phyloP scores from a whole-genome alignment of 2,329 filamentous ascomycete genomes.

The Fusarium protoensiforme region DNA sequence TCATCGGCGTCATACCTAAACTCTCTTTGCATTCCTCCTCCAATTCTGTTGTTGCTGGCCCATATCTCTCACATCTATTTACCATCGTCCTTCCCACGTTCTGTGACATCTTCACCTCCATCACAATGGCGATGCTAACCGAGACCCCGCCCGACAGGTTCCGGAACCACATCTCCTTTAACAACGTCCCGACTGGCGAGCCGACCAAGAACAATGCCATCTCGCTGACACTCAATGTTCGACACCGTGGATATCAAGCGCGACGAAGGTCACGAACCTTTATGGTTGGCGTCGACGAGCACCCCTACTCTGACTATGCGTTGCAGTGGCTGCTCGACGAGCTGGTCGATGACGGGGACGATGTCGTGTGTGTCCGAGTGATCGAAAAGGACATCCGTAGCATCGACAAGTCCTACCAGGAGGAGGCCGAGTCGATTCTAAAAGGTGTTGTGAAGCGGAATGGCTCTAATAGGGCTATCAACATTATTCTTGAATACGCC shows the following conservation, averaged over 20 bases:
- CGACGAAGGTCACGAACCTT: constrained; percentile 87
- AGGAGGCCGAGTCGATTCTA: constrained; percentile 80
- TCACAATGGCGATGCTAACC: constrained; percentile 58
- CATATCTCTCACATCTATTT: constrained; percentile 8
- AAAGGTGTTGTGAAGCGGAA: constrained; percentile 84
- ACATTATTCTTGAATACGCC: constrained; percentile 85
- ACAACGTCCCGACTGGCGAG: constrained; percentile 68
- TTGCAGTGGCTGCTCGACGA: constrained; percentile 93
- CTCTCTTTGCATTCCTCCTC: neutral
- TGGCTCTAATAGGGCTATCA: constrained; percentile 81
- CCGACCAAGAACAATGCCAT: constrained; percentile 68
- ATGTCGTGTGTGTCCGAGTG: constrained; percentile 90
- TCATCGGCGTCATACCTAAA: constrained; percentile 13
- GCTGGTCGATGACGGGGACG: constrained; percentile 91
- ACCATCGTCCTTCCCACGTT: constrained; percentile 16
- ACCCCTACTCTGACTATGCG: constrained; percentile 91
- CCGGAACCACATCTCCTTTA: constrained; percentile 69
- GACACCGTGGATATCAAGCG: constrained; percentile 87
- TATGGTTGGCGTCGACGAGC: constrained; percentile 90
- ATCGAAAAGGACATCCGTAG: constrained; percentile 84
- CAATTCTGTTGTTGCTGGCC: constrained; percentile 2
- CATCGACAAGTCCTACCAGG: constrained; percentile 77
- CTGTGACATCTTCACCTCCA: constrained; percentile 23
- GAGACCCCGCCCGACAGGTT: constrained; percentile 60
- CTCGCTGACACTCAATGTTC: constrained; percentile 84